Conservation (phyloP, 352 stramenopile species). For the Phytopythium chamaehyphon region DNA sequence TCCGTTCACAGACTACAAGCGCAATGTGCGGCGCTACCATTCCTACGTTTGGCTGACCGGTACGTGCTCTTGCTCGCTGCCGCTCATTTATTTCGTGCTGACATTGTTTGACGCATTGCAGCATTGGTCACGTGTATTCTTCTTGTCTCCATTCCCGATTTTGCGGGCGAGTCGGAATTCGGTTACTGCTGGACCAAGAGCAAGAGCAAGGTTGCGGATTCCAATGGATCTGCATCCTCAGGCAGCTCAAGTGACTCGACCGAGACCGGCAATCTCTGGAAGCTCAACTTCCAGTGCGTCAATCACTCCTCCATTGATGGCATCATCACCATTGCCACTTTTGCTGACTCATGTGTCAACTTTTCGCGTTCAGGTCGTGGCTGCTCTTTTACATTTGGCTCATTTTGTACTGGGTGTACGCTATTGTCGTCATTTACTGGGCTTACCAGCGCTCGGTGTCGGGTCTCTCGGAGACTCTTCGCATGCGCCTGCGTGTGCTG, state of each 20-base stretch:
- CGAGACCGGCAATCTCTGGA: constrained; percentile 64
- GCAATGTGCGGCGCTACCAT: constrained; percentile 80
- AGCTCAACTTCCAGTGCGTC: constrained; percentile 79
- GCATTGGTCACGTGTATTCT: constrained; percentile 65
- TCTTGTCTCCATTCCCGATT: constrained; percentile 66
- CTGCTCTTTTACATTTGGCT: constrained; percentile 86
- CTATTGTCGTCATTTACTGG: constrained; percentile 83
- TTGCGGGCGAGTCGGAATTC: constrained; percentile 74
- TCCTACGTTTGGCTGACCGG: constrained; percentile 77
- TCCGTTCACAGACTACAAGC: constrained; percentile 88
- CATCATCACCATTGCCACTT: constrained; percentile 2
- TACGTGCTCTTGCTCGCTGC: constrained; percentile 12
- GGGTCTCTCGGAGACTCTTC: constrained; percentile 78
- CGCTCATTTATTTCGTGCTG: neutral
- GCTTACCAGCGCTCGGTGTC: constrained; percentile 77
- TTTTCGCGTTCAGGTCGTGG: constrained; percentile 49
- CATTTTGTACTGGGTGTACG: constrained; percentile 83
- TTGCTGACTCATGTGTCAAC: constrained; percentile 2
- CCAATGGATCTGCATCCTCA: neutral
- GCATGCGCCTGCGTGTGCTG: constrained; percentile 80
- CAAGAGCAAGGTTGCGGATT: constrained; percentile 44
- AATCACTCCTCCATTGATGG: neutral
- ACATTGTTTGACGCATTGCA: constrained; percentile 9
- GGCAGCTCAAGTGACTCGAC: constrained; percentile 12
- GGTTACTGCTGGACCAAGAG: constrained; percentile 83